These are phyloP conservation scores for Pseudogymnoascus sp. DNA, from an alignment of 2,329 filamentous ascomycete genomes.

Conservation along the genomic window DNA sequence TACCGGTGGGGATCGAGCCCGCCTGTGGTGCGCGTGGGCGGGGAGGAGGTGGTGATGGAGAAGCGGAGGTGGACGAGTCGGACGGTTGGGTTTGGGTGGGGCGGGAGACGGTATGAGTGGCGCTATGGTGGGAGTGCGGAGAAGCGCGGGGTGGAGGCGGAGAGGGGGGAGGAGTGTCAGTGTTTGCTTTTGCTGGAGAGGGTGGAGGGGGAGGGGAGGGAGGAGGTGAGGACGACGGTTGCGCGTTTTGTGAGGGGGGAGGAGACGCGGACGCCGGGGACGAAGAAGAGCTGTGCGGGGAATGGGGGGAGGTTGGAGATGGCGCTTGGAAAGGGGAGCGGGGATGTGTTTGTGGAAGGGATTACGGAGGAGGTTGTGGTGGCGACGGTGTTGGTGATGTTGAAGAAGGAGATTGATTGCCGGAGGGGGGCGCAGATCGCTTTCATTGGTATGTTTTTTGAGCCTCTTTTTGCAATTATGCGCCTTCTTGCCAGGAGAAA, in stretches of 20 bases:
- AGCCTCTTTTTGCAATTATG: background rate
- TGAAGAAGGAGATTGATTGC: constrained; percentile 55
- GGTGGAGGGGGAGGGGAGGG: constrained; percentile 19
- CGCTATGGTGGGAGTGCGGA: constrained; percentile 40
- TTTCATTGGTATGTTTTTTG: background rate
- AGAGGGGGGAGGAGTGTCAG: constrained; percentile 34
- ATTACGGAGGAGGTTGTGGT: constrained; percentile 44
- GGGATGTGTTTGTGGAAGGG: constrained; percentile 27
- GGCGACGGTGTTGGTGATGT: constrained; percentile 49
- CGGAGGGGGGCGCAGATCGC: background rate
- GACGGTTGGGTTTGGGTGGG: constrained; percentile 36
- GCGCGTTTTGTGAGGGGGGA: constrained; percentile 38
- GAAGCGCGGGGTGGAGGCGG: constrained; percentile 34
- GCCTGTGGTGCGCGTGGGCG: background rate
- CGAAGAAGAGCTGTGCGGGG: constrained; percentile 33
- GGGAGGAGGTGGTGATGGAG: constrained; percentile 24
- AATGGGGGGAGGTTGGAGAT: constrained; percentile 42
- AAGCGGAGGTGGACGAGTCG: constrained; percentile 34
- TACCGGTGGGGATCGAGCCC: constrained; percentile 32
- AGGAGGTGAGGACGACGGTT: constrained; percentile 22
- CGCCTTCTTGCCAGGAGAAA: background rate
- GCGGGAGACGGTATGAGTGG: constrained; percentile 45
- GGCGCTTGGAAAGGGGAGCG: constrained; percentile 32
- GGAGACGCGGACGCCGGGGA: constrained; percentile 34
- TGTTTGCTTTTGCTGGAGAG: constrained; percentile 44